Percentiles rank a stretch among this genome's conserved stretches.
Evolutionary conservation across 768 basidiomycete genomes (phyloP).

Genomic region (Lactifluus pinguis): DNA sequence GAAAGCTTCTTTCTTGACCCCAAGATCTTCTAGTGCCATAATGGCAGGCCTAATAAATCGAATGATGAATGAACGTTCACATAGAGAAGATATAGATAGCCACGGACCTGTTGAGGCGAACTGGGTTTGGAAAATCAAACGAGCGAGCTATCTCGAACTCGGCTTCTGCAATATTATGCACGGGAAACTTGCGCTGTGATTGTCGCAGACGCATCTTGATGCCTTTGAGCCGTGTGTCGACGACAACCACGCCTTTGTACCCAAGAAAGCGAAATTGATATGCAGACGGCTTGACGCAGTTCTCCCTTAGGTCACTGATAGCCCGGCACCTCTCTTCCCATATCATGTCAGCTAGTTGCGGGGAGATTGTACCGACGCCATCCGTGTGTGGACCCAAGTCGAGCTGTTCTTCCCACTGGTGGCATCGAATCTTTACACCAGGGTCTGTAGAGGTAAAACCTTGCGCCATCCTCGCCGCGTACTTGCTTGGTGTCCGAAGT

Average conservation of each 20-base stretch:
- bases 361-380: neutral
- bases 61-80: neutral
- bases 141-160: constrained; percentile 71
- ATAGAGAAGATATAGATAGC: neutral
- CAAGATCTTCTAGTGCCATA: constrained; percentile 71
- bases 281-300: constrained; percentile 25
- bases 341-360: neutral
- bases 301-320: neutral
- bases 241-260: constrained; percentile 70
- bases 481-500: neutral
- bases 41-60: constrained; percentile 46
- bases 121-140: constrained; percentile 47
- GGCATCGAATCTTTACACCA: neutral
- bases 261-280: constrained; percentile 76
- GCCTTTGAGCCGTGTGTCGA: constrained; percentile 48
- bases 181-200: constrained; percentile 71
- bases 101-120: constrained; percentile 70
- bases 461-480: neutral
- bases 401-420: neutral
- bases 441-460: neutral
- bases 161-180: constrained; percentile 32
- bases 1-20: constrained; percentile 51
- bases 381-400: neutral
- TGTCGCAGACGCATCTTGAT: constrained; percentile 59
- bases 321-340: neutral